Evolutionary conservation across 1,284 basidiomycete species (phyloP).

Genomic region (Ustilago crameri): DNA sequence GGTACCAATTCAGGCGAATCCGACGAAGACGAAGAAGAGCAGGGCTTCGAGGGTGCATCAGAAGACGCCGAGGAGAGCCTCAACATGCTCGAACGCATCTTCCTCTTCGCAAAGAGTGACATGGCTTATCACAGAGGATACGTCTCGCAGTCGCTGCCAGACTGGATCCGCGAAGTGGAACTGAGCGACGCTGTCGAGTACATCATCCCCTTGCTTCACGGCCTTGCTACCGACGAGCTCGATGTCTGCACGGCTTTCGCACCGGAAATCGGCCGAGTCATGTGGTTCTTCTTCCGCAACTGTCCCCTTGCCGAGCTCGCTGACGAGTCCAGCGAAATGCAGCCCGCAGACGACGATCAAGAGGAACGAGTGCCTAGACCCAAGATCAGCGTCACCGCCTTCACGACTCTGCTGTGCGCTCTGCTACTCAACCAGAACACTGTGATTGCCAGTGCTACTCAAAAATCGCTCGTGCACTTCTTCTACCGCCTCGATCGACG

Average conservation of each 20-base stretch:
- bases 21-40: conserved; percentile 26
- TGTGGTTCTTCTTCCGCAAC: conserved; percentile 95
- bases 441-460: conserved; percentile 78
- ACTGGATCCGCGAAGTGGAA: conserved; percentile 70
- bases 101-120: conserved; percentile 88
- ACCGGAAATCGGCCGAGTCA: conserved; percentile 80
- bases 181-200: conserved; percentile 93
- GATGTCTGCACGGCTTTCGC: conserved; percentile 90
- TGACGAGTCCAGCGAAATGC: conserved; percentile 41
- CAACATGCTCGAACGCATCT: conserved; percentile 90
- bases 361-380: conserved; percentile 68
- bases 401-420: conserved; percentile 90
- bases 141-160: conserved; percentile 72
- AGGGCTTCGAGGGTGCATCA: conserved; percentile 14
- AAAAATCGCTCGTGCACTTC: conserved; percentile 81
- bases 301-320: conserved; percentile 59
- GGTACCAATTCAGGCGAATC: conserved; percentile 9
- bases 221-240: conserved; percentile 90
- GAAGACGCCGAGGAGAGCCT: conserved; percentile 61
- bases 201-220: conserved; percentile 87
- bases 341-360: conserved; percentile 36
- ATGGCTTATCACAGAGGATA: conserved; percentile 83
- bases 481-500: conserved; percentile 72
- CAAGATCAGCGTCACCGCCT: conserved; percentile 80
- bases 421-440: conserved; percentile 84